Conservation (phyloP, 2,329 filamentous ascomycete genomes). For the Arthrinium phaeospermum region DNA sequence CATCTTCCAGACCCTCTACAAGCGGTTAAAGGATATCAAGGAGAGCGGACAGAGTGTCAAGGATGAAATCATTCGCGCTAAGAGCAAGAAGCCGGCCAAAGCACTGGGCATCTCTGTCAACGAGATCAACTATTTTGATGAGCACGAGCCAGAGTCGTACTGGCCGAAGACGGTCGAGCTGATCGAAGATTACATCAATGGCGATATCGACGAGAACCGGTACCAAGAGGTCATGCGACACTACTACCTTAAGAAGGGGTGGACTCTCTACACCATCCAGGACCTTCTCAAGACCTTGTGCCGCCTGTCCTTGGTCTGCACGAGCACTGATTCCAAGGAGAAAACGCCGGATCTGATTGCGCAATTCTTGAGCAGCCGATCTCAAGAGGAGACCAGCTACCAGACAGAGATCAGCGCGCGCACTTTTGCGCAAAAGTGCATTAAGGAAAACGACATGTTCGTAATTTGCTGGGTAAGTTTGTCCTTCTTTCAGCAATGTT, state of each 20-base stretch:
- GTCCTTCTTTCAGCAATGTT: conserved; percentile 19
- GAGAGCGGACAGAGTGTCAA: conserved; percentile 75
- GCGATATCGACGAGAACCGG: conserved; percentile 79
- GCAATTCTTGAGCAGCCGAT: conserved; percentile 82
- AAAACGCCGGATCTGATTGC: conserved; percentile 91
- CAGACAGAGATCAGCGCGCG: conserved; percentile 88
- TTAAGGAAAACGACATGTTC: conserved; percentile 92
- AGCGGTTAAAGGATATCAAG: conserved; percentile 83
- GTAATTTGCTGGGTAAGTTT: conserved; percentile 83
- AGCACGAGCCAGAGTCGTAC: conserved; percentile 69
- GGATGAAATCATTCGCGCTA: conserved; percentile 75
- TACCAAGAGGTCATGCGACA: conserved; percentile 91
- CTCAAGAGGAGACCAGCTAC: conserved; percentile 85
- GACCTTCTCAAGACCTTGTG: conserved; percentile 84
- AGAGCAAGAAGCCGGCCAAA: conserved; percentile 78
- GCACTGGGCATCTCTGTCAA: conserved; percentile 86
- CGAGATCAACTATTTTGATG: conserved; percentile 76
- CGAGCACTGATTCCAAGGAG: conserved; percentile 86
- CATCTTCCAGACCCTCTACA: conserved; percentile 90
- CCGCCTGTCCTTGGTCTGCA: conserved; percentile 81
- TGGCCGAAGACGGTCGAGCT: conserved; percentile 86
- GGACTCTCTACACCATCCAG: conserved; percentile 92
- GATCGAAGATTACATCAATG: conserved; percentile 84
- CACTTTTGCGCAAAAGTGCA: conserved; percentile 89
- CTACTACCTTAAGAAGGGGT: conserved; percentile 89